Base-by-base conservation (phyloP, 1,284 basidiomycete genomes). In the Apiotrichum montevideense region DNA sequence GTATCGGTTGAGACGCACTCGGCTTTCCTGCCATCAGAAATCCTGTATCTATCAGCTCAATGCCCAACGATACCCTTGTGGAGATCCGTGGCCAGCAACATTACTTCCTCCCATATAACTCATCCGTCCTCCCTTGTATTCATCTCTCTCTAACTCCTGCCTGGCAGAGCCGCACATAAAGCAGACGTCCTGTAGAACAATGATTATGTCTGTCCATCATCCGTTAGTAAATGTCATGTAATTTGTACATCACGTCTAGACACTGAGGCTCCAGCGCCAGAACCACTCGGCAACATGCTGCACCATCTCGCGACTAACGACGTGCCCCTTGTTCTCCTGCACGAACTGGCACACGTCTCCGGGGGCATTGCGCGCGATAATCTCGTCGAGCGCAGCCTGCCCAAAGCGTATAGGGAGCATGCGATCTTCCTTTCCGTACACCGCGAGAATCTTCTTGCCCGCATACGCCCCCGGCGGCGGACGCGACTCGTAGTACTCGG, bases 401-500 rank as follows among this genome's bases (percentile, higher is more conserved):
- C 68, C 70, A 29, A 63, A 57, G 29, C 50, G 50, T 7, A 14
- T 11, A 6, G 77, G 69, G 44, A 78, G 66, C 41, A 74, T 57
- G 10, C 49, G 57, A 60, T 80, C 79, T 3, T 68, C 67, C 37
- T 52, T 64, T 0, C 79, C 87, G 1, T 84, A 84, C 3, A 90
- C 70, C 0, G 87, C 82, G 4, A 89, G 77, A 14, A 90, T 80
- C 67, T 82, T 84, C 76, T 87, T 88, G 1, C 82, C 83, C 1
- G 79, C 58, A 71, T 87, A 90, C 1, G 84, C 83, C 35, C 59
- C 50, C 6, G 65, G 58, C 4, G 74, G 68, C 41, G 79, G 71
- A 37, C 88, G 75, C 4, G 80, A 78, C n/a, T 75, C 68, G 63
- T 81, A 78, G 0, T 83, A 85, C 0, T 84, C 77, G 10, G 67